Percentiles rank a stretch among this genome's conserved stretches.
Conservation (phyloP, 371 early-diverging fungal species). For the Apophysomyces ossiformis region DNA sequence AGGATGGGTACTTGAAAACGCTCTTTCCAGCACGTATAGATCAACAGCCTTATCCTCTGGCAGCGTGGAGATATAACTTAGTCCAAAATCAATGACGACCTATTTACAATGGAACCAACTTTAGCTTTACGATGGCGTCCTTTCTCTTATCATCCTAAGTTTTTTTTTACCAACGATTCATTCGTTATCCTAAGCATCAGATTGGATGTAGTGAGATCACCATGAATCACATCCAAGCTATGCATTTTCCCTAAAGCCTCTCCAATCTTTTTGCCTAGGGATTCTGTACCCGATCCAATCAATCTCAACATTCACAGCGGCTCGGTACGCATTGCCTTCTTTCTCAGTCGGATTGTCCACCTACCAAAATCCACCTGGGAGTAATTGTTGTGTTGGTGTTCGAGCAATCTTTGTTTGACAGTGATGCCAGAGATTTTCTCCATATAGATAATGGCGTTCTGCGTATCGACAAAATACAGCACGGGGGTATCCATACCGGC, state of each 20-base stretch:
- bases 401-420: constrained; percentile 72
- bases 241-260: constrained; percentile 84
- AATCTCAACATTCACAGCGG: background rate
- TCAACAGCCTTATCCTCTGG: constrained; percentile 99
- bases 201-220: constrained; percentile 99
- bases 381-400: constrained; percentile 37
- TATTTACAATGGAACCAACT: constrained; percentile 7
- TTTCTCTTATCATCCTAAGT: background rate
- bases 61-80: constrained; percentile 84
- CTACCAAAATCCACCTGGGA: constrained; percentile 41
- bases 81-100: constrained; percentile 97
- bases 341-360: background rate
- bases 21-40: constrained; percentile 97
- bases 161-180: constrained; percentile 53
- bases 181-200: constrained; percentile 72
- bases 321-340: background rate
- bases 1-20: constrained; percentile 92
- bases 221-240: constrained; percentile 88
- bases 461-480: constrained; percentile 79
- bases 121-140: background rate
- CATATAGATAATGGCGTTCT: constrained; percentile 79
- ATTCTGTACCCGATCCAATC: constrained; percentile 17
- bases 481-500: constrained; percentile 83
- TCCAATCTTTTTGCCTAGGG: constrained; percentile 69
- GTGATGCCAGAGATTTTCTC: constrained; percentile 80